Percentiles rank a stretch among this genome's conserved stretches.
phyloP scores from a whole-genome alignment of 2,329 filamentous ascomycete species.

The Bipolaris victoriae region DNA sequence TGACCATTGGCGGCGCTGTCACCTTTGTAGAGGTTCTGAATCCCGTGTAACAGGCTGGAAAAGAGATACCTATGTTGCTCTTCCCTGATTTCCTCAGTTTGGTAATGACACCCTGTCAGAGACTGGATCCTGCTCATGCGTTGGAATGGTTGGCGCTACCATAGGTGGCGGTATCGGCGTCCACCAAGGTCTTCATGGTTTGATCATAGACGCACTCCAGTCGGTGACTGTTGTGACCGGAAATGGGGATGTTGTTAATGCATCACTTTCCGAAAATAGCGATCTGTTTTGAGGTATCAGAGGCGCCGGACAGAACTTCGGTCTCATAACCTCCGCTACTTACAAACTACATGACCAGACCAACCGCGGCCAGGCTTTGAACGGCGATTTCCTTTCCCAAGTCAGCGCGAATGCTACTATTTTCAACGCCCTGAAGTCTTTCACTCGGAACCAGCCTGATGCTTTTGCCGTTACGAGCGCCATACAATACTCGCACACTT shows the following conservation, averaged over 20 bases:
- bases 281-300: slow-evolving; percentile 7
- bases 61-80: not conserved
- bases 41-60: not conserved
- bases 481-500: not conserved
- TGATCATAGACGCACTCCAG: slow-evolving; percentile 4
- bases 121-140: slow-evolving; percentile 1
- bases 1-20: slow-evolving; percentile 1
- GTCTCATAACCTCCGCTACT: slow-evolving; percentile 4
- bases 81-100: not conserved
- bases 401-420: not conserved
- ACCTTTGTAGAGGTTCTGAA: not conserved
- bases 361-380: not conserved
- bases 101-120: not conserved
- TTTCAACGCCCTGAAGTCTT: not conserved
- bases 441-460: not conserved
- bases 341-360: not conserved
- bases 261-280: not conserved
- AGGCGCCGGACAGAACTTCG: slow-evolving; percentile 6
- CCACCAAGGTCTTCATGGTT: slow-evolving; percentile 4
- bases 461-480: not conserved
- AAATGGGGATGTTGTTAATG: slow-evolving; percentile 1
- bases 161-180: slow-evolving; percentile 15
- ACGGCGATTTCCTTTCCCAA: not conserved
- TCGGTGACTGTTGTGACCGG: slow-evolving; percentile 5
- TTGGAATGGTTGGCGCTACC: slow-evolving; percentile 11